Conservation (phyloP, 1,284 basidiomycete species). For the Ceratobasidium papillatum region DNA sequence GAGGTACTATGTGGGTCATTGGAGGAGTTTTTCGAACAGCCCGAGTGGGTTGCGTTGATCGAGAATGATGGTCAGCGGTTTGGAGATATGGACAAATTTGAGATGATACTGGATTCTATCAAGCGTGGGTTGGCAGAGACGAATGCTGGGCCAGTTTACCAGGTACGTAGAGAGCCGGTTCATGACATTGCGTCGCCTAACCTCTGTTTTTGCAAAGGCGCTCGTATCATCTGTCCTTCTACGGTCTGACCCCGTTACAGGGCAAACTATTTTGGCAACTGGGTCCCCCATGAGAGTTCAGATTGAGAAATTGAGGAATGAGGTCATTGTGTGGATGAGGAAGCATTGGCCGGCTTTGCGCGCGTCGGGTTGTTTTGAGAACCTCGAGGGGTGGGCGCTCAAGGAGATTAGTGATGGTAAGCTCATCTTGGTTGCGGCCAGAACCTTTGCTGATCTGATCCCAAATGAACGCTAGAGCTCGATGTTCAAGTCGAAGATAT, state of each 20-base stretch:
- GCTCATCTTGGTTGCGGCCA: conserved; percentile 47
- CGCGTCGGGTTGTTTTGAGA: conserved; percentile 80
- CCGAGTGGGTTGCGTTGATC: conserved; percentile 77
- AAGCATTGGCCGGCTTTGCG: conserved; percentile 80
- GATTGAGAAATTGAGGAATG: conserved; percentile 76
- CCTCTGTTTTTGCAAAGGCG: conserved; percentile 57
- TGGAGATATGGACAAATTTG: conserved; percentile 75
- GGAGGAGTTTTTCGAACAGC: conserved; percentile 69
- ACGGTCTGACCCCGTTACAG: conserved; percentile 67
- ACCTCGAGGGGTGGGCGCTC: conserved; percentile 83
- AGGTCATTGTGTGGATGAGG: conserved; percentile 67
- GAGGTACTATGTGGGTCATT: conserved; percentile 67
- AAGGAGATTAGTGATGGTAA: conserved; percentile 87
- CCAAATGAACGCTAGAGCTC: conserved; percentile 65
- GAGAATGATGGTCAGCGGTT: conserved; percentile 73
- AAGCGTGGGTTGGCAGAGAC: conserved; percentile 65
- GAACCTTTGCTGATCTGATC: conserved; percentile 23
- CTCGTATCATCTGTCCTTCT: conserved; percentile 78
- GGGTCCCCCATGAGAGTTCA: conserved; percentile 71
- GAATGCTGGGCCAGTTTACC: conserved; percentile 74
- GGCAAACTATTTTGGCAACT: conserved; percentile 67
- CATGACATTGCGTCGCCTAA: not conserved
- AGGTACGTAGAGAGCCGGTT: conserved; percentile 57
- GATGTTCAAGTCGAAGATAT: conserved; percentile 76
- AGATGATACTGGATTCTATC: conserved; percentile 73